A percentile compares a stretch with the other conserved stretches of the same genome.
Evolutionary conservation across 163 green algal genomes (phyloP).

Genomic region (Scenedesmus sp.): DNA sequence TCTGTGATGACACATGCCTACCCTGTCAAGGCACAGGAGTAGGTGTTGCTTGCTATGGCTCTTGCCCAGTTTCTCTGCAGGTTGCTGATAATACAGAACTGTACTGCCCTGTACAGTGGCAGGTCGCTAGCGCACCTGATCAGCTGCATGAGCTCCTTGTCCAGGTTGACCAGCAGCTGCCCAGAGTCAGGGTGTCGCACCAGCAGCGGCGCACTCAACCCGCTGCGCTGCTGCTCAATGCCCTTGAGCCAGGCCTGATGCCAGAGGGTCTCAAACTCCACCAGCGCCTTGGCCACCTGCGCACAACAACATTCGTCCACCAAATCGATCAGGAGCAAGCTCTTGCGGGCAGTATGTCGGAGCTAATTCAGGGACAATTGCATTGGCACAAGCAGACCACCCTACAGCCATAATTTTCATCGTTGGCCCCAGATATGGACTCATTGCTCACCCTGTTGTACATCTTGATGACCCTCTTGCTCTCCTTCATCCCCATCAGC

Average conservation of each 20-base stretch:
- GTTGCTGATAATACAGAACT: background rate
- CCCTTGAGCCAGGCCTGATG: slow-evolving; percentile 67
- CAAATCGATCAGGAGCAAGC: background rate
- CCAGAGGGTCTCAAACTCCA: slow-evolving; percentile 95
- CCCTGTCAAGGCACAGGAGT: too few relatives aligned
- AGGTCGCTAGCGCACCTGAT: slow-evolving; percentile 62
- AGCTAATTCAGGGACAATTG: too few relatives aligned
- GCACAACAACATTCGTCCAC: background rate
- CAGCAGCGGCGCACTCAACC: slow-evolving; percentile 87
- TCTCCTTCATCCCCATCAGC: slow-evolving; percentile 92
- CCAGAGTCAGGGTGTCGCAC: slow-evolving; percentile 85
- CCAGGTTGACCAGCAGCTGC: slow-evolving; percentile 92
- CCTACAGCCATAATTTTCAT: background rate
- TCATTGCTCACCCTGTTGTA: slow-evolving; percentile 90
- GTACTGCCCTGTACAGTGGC: background rate
- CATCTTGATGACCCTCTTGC: slow-evolving; percentile 87
- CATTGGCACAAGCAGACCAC: too few relatives aligned
- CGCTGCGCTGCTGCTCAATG: slow-evolving; percentile 78
- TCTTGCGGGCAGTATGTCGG: too few relatives aligned
- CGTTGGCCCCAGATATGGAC: too few relatives aligned
- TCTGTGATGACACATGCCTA: background rate
- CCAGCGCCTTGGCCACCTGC: slow-evolving; percentile 87
- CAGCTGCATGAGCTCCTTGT: slow-evolving; percentile 91
- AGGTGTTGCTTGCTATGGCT: background rate
- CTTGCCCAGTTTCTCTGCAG: background rate